Conservation (phyloP, 805 yeast genomes). For the Pichia membranifaciens region DNA sequence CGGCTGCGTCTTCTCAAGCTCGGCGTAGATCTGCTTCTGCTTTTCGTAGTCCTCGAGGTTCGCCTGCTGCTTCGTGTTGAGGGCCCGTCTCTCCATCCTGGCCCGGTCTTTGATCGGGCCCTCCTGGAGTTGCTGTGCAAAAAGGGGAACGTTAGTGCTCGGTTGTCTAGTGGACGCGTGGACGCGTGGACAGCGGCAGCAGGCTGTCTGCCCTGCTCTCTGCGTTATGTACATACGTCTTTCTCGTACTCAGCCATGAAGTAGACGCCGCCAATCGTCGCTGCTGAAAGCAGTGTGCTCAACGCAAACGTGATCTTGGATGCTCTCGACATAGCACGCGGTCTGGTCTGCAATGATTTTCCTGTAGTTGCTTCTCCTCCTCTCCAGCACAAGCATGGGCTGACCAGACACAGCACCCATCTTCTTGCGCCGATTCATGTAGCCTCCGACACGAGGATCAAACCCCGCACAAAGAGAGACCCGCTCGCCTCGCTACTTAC, state of each 20-base stretch:
- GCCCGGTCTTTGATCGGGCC: conserved; percentile 84
- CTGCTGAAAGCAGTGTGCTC: conserved; percentile 49
- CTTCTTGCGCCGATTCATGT: too few species aligned
- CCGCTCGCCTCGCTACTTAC: too few species aligned
- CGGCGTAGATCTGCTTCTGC: conserved; percentile 54
- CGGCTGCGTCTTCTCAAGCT: conserved; percentile 59
- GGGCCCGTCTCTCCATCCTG: conserved; percentile 44
- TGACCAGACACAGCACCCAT: too few species aligned
- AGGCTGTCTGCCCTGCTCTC: too few species aligned
- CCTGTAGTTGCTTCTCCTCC: too few species aligned
- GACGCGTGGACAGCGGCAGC: too few species aligned
- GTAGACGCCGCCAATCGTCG: conserved; percentile 64
- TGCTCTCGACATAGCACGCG: conserved; percentile 71
- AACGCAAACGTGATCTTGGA: conserved; percentile 68
- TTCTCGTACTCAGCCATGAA: conserved; percentile 64
- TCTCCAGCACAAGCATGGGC: too few species aligned
- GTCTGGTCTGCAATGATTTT: too few species aligned
- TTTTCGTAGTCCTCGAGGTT: conserved; percentile 62
- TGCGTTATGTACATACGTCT: conserved; percentile 48
- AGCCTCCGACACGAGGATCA: too few species aligned
- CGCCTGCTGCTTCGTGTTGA: conserved; percentile 37
- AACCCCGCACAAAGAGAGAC: too few species aligned
- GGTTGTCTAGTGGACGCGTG: too few species aligned
- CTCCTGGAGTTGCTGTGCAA: conserved; percentile 53
- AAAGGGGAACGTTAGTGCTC: too few species aligned